phyloP scores from a whole-genome alignment of 129 eudicot species.

The Flaveria ramosissima region DNA sequence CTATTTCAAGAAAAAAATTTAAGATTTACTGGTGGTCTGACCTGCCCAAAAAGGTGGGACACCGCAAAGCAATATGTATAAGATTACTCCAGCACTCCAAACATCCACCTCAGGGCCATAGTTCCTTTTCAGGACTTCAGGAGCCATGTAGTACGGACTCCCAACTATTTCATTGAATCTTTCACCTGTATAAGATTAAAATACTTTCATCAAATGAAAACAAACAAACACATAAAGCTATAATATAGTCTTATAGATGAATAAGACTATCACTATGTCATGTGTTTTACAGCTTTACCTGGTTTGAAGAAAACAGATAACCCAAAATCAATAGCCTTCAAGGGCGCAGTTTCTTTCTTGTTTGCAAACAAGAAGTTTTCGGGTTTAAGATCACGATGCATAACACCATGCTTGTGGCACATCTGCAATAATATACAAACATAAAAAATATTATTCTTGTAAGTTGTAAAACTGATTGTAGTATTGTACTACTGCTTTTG shows the following conservation, averaged over 20 bases:
- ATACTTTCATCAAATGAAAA: slow-evolving; percentile 5
- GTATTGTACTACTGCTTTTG: neutral
- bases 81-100: slow-evolving; percentile 92
- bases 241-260: neutral
- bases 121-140: slow-evolving; percentile 74
- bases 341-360: slow-evolving; percentile 70
- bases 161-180: slow-evolving; percentile 80
- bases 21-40: slow-evolving; percentile 12
- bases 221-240: neutral
- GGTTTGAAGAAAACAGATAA: slow-evolving; percentile 82
- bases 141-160: slow-evolving; percentile 88
- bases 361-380: slow-evolving; percentile 77
- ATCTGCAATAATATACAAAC: slow-evolving; percentile 43
- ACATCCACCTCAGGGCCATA: slow-evolving; percentile 87
- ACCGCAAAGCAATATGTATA: slow-evolving; percentile 82
- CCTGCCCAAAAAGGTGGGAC: slow-evolving; percentile 89
- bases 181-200: slow-evolving; percentile 51
- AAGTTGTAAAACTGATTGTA: slow-evolving; percentile 5
- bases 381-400: slow-evolving; percentile 90
- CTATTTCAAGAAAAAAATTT: neutral
- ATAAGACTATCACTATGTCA: neutral
- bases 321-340: slow-evolving; percentile 85
- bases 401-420: slow-evolving; percentile 91
- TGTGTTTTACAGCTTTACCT: slow-evolving; percentile 33
- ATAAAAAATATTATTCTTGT: neutral